Conservation (phyloP, 192 early-diverging fungal genomes). For the Podila clonocystis region DNA sequence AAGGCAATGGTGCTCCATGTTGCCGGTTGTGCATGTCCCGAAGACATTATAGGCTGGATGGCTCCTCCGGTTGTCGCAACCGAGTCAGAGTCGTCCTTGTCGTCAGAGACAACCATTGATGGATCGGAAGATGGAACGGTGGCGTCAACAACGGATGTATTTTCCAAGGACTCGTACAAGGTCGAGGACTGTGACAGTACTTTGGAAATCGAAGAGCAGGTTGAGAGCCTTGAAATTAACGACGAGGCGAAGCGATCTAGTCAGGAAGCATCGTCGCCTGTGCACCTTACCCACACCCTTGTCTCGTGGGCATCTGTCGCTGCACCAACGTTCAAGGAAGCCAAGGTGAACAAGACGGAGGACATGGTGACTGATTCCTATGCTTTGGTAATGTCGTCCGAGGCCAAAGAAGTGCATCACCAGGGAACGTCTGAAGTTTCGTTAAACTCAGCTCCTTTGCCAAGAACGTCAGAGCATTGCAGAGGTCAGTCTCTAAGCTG, state of each 20-base stretch:
- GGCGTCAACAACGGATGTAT: not conserved
- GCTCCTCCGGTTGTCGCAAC: constrained; percentile 12
- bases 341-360: too few species aligned
- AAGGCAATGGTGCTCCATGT: constrained; percentile 68
- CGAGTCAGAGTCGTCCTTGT: not conserved
- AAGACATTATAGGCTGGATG: constrained; percentile 49
- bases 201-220: constrained; percentile 5
- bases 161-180: not conserved
- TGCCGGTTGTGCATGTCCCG: constrained; percentile 39
- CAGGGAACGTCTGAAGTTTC: not conserved
- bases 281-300: not conserved
- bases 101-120: not conserved
- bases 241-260: not conserved
- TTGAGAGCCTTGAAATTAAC: constrained; percentile 10
- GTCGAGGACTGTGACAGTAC: not conserved
- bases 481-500: not conserved
- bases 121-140: not conserved
- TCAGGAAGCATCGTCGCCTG: not conserved
- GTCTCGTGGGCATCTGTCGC: constrained; percentile 8
- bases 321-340: not conserved
- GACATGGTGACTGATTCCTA: not conserved
- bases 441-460: not conserved
- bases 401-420: too few species aligned
- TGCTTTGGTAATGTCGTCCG: too few species aligned
- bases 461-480: not conserved